phyloP scores from a whole-genome alignment of 2,329 filamentous ascomycete species.

The Trichophyton schoenleinii region DNA sequence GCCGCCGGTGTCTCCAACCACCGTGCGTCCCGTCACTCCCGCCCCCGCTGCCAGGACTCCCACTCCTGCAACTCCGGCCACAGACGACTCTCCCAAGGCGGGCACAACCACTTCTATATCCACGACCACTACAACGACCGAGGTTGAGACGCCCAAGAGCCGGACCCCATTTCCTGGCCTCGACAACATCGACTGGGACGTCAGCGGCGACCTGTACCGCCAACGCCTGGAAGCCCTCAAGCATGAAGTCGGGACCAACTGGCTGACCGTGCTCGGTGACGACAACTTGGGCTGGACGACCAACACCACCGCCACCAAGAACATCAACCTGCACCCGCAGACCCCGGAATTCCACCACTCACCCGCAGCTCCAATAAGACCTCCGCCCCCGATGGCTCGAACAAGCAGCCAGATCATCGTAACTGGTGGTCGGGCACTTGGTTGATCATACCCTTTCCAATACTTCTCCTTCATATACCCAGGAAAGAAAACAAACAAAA shows the following conservation, averaged over 20 bases:
- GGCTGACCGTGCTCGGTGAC: constrained; percentile 75
- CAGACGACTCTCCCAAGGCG: not conserved
- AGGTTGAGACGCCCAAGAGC: not conserved
- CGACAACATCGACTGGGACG: constrained; percentile 22
- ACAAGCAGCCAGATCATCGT: constrained; percentile 30
- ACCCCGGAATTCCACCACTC: constrained; percentile 22
- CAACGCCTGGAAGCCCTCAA: constrained; percentile 79
- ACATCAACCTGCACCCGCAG: constrained; percentile 19
- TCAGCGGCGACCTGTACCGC: constrained; percentile 65
- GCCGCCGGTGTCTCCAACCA: constrained; percentile 1
- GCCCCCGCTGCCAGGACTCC: not conserved
- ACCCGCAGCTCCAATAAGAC: constrained; percentile 18
- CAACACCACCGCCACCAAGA: constrained; percentile 16
- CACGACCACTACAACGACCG: not conserved
- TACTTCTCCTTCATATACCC: not conserved
- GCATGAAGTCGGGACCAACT: constrained; percentile 73
- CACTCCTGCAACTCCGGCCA: too few relatives aligned
- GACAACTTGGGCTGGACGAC: constrained; percentile 43
- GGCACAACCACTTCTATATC: not conserved
- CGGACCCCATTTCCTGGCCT: constrained; percentile 17
- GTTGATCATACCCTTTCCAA: constrained; percentile 15
- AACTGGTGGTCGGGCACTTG: constrained; percentile 29
- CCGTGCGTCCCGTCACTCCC: not conserved
- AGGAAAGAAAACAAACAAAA: not conserved
- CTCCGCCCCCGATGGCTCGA: constrained; percentile 23